A percentile compares a stretch with the other conserved stretches of the same genome.
These are phyloP conservation scores for Microsporum ferrugineum DNA, from an alignment of 2,329 filamentous ascomycete species.

Conservation along the genomic window DNA sequence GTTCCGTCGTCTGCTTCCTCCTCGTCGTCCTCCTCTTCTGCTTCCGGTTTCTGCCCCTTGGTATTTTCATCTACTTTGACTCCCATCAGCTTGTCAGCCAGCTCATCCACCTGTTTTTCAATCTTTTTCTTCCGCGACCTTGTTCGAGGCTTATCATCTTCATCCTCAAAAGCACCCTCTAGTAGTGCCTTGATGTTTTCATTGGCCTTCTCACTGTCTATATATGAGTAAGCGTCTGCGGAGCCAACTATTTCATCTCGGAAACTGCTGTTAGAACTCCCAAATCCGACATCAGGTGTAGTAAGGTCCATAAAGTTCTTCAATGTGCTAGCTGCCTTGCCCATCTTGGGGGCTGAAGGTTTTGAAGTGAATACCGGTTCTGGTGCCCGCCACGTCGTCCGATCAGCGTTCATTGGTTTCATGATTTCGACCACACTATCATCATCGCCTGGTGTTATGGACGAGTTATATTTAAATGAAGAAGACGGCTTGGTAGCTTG, in stretches of 20 bases:
- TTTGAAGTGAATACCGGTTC: constrained; percentile 44
- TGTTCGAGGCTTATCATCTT: constrained; percentile 33
- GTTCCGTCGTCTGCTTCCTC: constrained; percentile 49
- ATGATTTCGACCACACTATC: constrained; percentile 35
- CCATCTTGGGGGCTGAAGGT: constrained; percentile 29
- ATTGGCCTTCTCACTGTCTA: constrained; percentile 39
- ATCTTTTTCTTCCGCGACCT: constrained; percentile 31
- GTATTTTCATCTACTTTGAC: constrained; percentile 40
- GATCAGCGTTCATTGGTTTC: constrained; percentile 39
- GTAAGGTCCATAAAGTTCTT: constrained; percentile 42
- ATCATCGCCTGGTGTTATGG: constrained; percentile 18
- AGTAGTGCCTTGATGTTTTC: constrained; percentile 42
- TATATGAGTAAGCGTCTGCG: constrained; percentile 42
- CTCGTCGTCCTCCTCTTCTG: constrained; percentile 38
- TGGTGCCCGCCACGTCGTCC: constrained; percentile 40
- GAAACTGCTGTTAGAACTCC: constrained; percentile 39
- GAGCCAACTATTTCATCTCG: constrained; percentile 42
- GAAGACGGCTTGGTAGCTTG: constrained; percentile 29
- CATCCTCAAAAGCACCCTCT: constrained; percentile 42
- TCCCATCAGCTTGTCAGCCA: constrained; percentile 34
- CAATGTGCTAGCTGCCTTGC: constrained; percentile 33
- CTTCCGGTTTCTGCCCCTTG: constrained; percentile 42
- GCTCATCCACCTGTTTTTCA: constrained; percentile 30
- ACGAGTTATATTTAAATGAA: constrained; percentile 22
- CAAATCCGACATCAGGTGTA: constrained; percentile 33